Base-by-base conservation (phyloP, 352 stramenopile genomes). In the Thraustochytrium sp. region DNA sequence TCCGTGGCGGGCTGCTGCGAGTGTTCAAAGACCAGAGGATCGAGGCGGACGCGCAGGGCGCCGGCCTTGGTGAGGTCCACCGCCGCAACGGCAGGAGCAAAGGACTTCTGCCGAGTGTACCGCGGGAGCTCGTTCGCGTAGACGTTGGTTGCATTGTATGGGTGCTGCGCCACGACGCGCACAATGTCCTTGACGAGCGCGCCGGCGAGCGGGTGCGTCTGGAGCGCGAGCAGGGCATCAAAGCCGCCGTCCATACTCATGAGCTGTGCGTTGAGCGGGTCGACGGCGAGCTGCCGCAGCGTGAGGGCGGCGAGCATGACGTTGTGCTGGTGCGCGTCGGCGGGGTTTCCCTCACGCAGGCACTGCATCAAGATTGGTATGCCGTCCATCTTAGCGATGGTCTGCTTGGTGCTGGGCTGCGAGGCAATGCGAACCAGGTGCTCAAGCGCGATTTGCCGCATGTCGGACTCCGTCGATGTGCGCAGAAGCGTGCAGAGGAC, bases 301-400 rank as follows among this genome's bases (percentile, higher is more conserved):
- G 74, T 54, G 9, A 82, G 36, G 11, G 62, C 62, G 1, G 62
- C 62, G 26, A 72, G 40, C 36, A 31, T 72, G 21, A 72, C 59
- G 31, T 72, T 72, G 5, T 54, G 40, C 2, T 75, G 62, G 13
- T 75, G 62, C 62, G 38, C 40, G 1, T 75, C 62, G 23, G 49
- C 23, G 13, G 34, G 36, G n/a, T 29, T 42, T 2, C 3, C 2
- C 40, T 61, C 26, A 3, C 13, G 23, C 18, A 82, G 55, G 3
- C 59, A 72, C 40, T 1, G 48, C 26, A 82, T 56, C 0, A 82
- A 4, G 13, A 61, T 54, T 3, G 31, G 34, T 2, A 82, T 82
- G 11, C 74, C 74, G 26, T 55, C 53, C 31, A 61, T 51, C 38
- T 82, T 82, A 31, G 74, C 74, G 36, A 82, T 82, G 51, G 29